Percentiles rank a stretch among this genome's conserved stretches.
Conservation (phyloP, 208 protist genomes). For the Leishmania martiniquensis region DNA sequence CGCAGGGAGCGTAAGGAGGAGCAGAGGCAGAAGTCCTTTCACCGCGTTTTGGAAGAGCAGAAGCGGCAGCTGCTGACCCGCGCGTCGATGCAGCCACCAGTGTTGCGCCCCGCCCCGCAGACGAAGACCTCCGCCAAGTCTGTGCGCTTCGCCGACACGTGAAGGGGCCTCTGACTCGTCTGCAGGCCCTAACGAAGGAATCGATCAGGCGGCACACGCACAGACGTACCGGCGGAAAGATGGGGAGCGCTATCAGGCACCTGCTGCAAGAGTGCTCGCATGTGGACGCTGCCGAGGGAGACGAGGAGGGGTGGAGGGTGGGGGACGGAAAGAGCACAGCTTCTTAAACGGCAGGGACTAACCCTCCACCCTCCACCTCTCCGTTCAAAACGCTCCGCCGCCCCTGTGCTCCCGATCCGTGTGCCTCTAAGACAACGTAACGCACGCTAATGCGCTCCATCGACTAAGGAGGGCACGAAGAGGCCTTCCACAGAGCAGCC, state of each 20-base stretch:
- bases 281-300: neutral
- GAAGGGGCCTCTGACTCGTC: neutral
- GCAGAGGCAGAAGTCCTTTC: slow-evolving; percentile 56
- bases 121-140: slow-evolving; percentile 37
- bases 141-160: slow-evolving; percentile 56
- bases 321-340: neutral
- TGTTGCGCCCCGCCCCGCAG: slow-evolving; percentile 7
- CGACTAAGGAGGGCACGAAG: neutral
- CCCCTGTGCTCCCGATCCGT: neutral
- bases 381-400: neutral
- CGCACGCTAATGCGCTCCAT: neutral
- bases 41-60: slow-evolving; percentile 83
- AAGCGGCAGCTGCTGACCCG: slow-evolving; percentile 75
- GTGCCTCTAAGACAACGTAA: neutral
- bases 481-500: neutral
- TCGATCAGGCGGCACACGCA: neutral
- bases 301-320: neutral
- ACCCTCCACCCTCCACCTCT: neutral
- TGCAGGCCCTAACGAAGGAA: neutral
- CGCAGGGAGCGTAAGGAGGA: slow-evolving; percentile 53
- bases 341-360: neutral
- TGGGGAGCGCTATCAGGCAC: neutral
- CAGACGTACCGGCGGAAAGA: neutral
- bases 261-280: neutral
- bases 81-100: slow-evolving; percentile 32